These are phyloP conservation scores for Elongisporangium prolatum DNA, from an alignment of 352 stramenopile genomes.

Conservation along the genomic window DNA sequence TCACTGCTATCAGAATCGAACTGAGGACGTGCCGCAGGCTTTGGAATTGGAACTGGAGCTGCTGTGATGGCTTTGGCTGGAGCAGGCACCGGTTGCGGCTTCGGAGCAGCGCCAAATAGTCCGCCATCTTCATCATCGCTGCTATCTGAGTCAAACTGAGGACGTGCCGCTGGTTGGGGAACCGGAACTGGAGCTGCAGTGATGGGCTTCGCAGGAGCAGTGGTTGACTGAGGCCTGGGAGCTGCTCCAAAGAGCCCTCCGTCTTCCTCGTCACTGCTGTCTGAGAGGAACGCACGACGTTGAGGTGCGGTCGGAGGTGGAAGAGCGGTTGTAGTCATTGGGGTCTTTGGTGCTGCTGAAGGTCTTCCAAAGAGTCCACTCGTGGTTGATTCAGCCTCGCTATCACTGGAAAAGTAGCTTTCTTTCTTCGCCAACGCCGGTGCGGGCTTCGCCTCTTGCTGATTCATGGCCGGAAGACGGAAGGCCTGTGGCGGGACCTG, in stretches of 20 bases:
- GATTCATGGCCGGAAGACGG: constrained; percentile 15
- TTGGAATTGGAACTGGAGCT: constrained; percentile 16
- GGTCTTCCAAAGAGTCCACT: constrained; percentile 35
- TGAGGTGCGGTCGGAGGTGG: not conserved
- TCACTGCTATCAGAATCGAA: constrained; percentile 14
- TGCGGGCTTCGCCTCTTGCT: not conserved
- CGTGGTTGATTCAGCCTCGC: constrained; percentile 43
- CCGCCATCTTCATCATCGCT: constrained; percentile 20
- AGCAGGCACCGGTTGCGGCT: not conserved
- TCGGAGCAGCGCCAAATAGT: constrained; percentile 22
- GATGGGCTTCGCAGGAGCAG: not conserved
- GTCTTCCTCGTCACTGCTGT: constrained; percentile 51
- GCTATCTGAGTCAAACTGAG: constrained; percentile 10
- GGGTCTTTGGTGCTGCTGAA: constrained; percentile 8
- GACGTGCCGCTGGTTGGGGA: not conserved
- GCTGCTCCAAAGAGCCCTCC: constrained; percentile 46
- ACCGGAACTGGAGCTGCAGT: constrained; percentile 2
- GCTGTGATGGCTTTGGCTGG: constrained; percentile 5
- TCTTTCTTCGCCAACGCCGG: constrained; percentile 9
- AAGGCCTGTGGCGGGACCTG: constrained; percentile 19
- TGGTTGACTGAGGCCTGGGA: not conserved
- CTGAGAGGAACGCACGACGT: not conserved
- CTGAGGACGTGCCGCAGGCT: constrained; percentile 1
- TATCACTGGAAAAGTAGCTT: constrained; percentile 35
- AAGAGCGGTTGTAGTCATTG: not conserved